Evolutionary conservation across 2,329 filamentous ascomycete species (phyloP).

Genomic region (Elsinoe perseae): DNA sequence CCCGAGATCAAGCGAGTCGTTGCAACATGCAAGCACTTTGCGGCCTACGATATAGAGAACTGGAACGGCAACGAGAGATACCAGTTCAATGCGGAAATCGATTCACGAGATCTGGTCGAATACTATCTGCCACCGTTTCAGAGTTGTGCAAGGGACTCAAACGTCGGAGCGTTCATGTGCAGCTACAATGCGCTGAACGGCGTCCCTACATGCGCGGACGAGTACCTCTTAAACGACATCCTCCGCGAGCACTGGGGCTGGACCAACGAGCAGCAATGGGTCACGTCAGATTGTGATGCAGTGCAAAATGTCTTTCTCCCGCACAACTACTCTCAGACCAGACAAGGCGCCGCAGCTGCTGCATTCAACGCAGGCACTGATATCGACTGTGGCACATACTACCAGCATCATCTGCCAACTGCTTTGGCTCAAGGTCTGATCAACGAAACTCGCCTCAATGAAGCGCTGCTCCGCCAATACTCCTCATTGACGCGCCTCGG

Average conservation of each 20-base stretch:
- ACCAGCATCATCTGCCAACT: conserved; percentile 38
- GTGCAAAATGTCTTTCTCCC: conserved; percentile 52
- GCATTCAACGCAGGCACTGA: conserved; percentile 47
- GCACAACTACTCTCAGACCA: conserved; percentile 37
- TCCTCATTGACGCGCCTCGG: conserved; percentile 48
- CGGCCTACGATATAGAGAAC: conserved; percentile 28
- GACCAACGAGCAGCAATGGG: conserved; percentile 52
- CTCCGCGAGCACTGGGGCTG: conserved; percentile 60
- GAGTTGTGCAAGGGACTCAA: conserved; percentile 38
- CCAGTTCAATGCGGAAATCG: conserved; percentile 50
- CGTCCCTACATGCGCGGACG: conserved; percentile 55
- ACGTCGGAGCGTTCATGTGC: conserved; percentile 48
- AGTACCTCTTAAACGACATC: conserved; percentile 55
- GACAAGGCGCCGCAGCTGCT: conserved; percentile 41
- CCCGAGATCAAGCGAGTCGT: conserved; percentile 34
- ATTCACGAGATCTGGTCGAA: conserved; percentile 56
- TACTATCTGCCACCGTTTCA: conserved; percentile 62
- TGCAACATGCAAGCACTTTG: conserved; percentile 43
- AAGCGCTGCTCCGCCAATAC: conserved; percentile 46
- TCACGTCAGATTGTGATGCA: conserved; percentile 60
- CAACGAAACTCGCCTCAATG: conserved; percentile 41
- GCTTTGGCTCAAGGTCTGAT: conserved; percentile 38
- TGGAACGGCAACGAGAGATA: conserved; percentile 32
- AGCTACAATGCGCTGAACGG: conserved; percentile 58
- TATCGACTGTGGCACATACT: conserved; percentile 46